These are phyloP conservation scores for Thermothielavioides terrestris DNA, from an alignment of 495 filamentous ascomycete genomes.

Conservation along the genomic window DNA sequence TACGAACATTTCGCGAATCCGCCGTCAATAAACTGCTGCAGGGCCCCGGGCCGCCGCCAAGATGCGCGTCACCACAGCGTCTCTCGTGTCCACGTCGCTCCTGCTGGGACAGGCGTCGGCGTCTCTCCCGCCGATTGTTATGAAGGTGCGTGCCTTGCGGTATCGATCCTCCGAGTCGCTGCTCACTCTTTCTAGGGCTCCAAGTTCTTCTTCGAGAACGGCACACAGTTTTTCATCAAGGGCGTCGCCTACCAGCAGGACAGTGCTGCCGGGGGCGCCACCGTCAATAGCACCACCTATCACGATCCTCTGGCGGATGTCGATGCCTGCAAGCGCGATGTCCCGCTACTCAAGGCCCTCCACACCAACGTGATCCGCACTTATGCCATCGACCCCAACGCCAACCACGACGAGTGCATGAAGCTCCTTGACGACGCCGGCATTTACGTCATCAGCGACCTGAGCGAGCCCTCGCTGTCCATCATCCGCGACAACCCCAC, in stretches of 20 bases:
- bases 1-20: too few species aligned
- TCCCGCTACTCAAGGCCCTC: slow-evolving; percentile 68
- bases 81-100: slow-evolving; percentile 35
- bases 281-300: slow-evolving; percentile 35
- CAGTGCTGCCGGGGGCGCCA: slow-evolving; percentile 33
- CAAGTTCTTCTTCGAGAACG: slow-evolving; percentile 60
- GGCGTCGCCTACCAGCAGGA: slow-evolving; percentile 83
- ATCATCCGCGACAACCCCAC: slow-evolving; percentile 71
- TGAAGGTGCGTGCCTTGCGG: slow-evolving; percentile 49
- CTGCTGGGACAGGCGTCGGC: slow-evolving; percentile 44
- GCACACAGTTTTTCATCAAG: slow-evolving; percentile 75
- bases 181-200: slow-evolving; percentile 26
- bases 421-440: slow-evolving; percentile 68
- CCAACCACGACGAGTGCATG: slow-evolving; percentile 83
- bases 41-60: slow-evolving; percentile 12
- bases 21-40: not conserved
- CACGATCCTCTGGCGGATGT: slow-evolving; percentile 64
- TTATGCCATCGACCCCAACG: slow-evolving; percentile 77
- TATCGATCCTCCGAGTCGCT: too few species aligned
- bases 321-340: slow-evolving; percentile 64
- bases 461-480: slow-evolving; percentile 68
- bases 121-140: slow-evolving; percentile 59
- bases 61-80: slow-evolving; percentile 37
- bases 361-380: slow-evolving; percentile 86
- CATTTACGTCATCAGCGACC: slow-evolving; percentile 89